These are phyloP conservation scores for Lolium rigidum DNA, from an alignment of 176 grass and related monocot genomes.

Conservation along the genomic window DNA sequence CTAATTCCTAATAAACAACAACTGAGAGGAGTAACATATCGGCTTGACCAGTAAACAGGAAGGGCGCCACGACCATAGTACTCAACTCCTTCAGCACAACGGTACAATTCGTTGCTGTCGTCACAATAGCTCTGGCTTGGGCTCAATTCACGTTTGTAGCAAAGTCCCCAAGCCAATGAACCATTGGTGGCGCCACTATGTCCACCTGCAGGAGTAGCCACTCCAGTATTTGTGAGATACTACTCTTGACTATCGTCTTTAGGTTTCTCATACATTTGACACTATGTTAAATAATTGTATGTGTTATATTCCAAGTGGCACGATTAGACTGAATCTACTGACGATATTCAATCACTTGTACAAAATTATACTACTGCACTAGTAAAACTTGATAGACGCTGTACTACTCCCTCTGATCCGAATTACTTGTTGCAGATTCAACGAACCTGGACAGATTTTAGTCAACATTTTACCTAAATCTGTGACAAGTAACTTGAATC, in stretches of 20 bases:
- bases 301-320: neutral
- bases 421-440: too few species aligned
- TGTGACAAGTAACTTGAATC: too few species aligned
- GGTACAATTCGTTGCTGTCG: conserved; percentile 59
- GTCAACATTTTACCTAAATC: too few species aligned
- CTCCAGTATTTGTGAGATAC: conserved; percentile 11
- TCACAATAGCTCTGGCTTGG: conserved; percentile 82
- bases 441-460: too few species aligned
- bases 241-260: neutral
- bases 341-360: conserved; percentile 24
- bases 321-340: neutral
- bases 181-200: conserved; percentile 59
- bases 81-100: conserved; percentile 69
- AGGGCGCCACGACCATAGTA: conserved; percentile 88
- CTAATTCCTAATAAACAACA: conserved; percentile 19
- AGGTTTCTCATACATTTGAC: neutral
- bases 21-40: conserved; percentile 1
- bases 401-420: too few species aligned
- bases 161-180: conserved; percentile 74
- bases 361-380: conserved; percentile 3
- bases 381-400: neutral
- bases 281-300: neutral
- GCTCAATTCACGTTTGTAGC: conserved; percentile 89
- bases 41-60: conserved; percentile 73
- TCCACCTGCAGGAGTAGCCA: conserved; percentile 55